Base-by-base conservation (phyloP, 2,329 filamentous ascomycete genomes). In the Hypoxylon sp. region DNA sequence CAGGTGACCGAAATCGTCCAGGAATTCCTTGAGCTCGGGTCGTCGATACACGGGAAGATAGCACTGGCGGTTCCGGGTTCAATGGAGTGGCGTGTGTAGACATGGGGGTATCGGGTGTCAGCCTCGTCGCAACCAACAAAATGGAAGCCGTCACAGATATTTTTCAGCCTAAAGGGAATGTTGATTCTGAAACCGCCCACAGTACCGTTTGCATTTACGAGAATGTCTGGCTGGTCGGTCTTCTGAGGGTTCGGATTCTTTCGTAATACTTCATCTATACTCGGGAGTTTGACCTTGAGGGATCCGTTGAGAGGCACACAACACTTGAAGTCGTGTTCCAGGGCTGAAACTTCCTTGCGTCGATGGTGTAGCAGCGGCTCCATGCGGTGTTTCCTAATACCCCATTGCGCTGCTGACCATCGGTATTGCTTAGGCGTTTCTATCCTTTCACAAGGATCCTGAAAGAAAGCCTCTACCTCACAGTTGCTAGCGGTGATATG, bases 11-110 rank as follows among this genome's bases (percentile, higher is more conserved):
- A 93, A 53, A 99, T 86, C 63, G 94, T 93, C 93, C 96, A 99
- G 10, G 90, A 90, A 75, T 91, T 95, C 61, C 93, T 88, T 63
- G 92, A 90, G 34, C 90, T 89, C 23, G 91, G 88, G 76, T 97
- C 92, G 77, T 99, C 96, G 57, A 98, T 86, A 78, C 96, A 98
- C 0, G 96, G 96, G 75, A 99, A 99, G 25, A 98, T 89, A 73
- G 91, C 94, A 50, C 90, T 95, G 0, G 93, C 90, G 17, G 89
- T 90, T 30, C 94, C 94, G 0, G 93, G 89, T 67, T 92, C 90
- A 45, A 91, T 83, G 1, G 91, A 92, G 75, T 95, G 94, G 43
- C 90, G 91, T 0, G 95, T 97, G 79, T 97, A 99, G 52, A 93
- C 90, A 81, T 99, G 95, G 0, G 96, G 94, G 78, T 94, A 99